Percentiles rank a stretch among this genome's conserved stretches.
phyloP scores from a whole-genome alignment of 1,139 yeast species.

The Wickerhamiella infanticola region DNA sequence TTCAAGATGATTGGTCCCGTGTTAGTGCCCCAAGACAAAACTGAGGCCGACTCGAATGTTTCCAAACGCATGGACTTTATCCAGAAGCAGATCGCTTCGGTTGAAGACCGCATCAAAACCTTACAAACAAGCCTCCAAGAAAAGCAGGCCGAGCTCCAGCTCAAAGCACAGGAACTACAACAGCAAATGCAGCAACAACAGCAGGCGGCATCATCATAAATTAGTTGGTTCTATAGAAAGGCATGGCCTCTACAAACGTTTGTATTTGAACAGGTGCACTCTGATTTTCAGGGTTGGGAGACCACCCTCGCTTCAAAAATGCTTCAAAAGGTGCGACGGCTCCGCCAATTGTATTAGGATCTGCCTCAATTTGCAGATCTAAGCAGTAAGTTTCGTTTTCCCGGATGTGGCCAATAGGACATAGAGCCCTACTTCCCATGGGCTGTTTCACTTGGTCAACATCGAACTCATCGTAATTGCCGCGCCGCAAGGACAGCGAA shows the following conservation, averaged over 20 bases:
- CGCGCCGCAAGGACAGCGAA: not conserved
- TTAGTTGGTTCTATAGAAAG: no score
- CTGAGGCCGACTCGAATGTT: slow-evolving; percentile 72
- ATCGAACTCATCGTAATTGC: not conserved
- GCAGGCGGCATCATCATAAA: not conserved
- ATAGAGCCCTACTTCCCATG: not conserved
- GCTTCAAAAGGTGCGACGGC: no score
- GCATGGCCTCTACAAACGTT: no score
- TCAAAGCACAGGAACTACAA: slow-evolving; percentile 5
- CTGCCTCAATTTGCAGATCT: not conserved
- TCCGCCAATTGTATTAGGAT: no score
- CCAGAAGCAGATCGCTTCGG: slow-evolving; percentile 43
- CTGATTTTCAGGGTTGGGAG: no score
- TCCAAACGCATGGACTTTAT: slow-evolving; percentile 81
- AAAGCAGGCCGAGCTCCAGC: slow-evolving; percentile 21
- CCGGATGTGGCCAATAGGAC: not conserved
- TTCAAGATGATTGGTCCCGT: slow-evolving; percentile 89
- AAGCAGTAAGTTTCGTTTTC: not conserved
- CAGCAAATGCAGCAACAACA: slow-evolving; percentile 16
- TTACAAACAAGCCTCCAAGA: slow-evolving; percentile 21
- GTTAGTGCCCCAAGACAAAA: slow-evolving; percentile 69
- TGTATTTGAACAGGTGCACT: no score
- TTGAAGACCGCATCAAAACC: slow-evolving; percentile 22
- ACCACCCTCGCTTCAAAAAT: no score
- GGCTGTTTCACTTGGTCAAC: not conserved